Conservation (phyloP, 2,329 filamentous ascomycete genomes). For the Trichoderma sp. region DNA sequence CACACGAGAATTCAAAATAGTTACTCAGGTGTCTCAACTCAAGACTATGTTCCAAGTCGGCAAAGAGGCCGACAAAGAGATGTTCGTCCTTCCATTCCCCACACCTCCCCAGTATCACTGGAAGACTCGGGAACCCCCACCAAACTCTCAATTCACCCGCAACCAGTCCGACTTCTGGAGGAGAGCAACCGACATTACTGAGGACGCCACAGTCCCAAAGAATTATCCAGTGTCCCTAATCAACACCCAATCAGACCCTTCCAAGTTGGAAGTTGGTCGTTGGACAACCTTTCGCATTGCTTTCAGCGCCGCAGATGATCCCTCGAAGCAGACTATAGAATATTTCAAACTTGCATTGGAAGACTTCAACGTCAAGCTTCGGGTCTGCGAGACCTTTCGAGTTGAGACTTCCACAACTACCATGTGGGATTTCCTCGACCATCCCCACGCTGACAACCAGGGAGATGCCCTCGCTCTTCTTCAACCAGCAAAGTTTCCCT, state of each 20-base stretch:
- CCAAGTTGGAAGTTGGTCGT: constrained; percentile 45
- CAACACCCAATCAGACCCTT: neutral
- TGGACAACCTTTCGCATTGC: constrained; percentile 56
- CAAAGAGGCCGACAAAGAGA: constrained; percentile 30
- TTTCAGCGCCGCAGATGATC: constrained; percentile 31
- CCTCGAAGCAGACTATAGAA: constrained; percentile 34
- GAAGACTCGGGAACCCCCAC: constrained; percentile 32
- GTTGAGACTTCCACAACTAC: constrained; percentile 28
- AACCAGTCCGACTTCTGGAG: constrained; percentile 44
- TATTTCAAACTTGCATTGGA: constrained; percentile 53
- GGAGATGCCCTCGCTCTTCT: constrained; percentile 32
- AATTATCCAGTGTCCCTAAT: constrained; percentile 22
- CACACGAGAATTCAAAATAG: constrained; percentile 38
- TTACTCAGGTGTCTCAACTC: constrained; percentile 46
- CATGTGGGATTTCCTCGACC: constrained; percentile 35
- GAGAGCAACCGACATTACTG: constrained; percentile 46
- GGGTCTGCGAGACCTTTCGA: constrained; percentile 40
- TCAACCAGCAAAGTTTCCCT: constrained; percentile 19
- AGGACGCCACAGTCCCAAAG: constrained; percentile 33
- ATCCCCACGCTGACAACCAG: constrained; percentile 19
- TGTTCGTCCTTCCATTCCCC: constrained; percentile 46
- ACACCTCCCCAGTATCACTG: constrained; percentile 49
- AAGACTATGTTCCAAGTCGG: constrained; percentile 39
- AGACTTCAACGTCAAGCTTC: constrained; percentile 68
- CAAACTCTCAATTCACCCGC: constrained; percentile 37